Conservation (phyloP, 495 filamentous ascomycete genomes). For the Aspergillus homomorphus region DNA sequence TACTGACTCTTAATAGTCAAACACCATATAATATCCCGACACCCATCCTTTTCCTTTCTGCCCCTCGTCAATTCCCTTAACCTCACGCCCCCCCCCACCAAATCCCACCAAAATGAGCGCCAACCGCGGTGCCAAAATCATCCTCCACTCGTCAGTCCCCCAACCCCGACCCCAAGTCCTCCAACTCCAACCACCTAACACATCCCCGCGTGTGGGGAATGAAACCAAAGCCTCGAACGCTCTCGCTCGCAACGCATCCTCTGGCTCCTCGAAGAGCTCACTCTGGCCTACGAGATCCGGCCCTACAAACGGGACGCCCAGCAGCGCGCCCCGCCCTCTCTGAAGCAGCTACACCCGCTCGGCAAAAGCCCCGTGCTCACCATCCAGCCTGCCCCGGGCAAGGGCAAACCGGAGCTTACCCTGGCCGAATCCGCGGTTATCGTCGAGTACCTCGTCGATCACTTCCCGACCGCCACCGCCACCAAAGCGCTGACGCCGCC, state of each 20-base stretch:
- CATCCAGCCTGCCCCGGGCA: constrained; percentile 34
- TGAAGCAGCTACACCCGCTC: constrained; percentile 74
- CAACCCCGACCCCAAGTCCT: neutral
- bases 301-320: constrained; percentile 61
- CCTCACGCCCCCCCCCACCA: neutral
- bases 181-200: neutral
- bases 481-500: constrained; percentile 54
- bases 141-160: neutral
- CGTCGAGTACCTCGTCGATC: neutral
- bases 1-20: too few relatives aligned
- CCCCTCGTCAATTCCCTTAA: neutral
- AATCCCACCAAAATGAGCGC: neutral
- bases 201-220: neutral
- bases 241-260: constrained; percentile 73
- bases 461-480: neutral
- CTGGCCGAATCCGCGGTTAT: neutral
- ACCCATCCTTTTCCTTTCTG: neutral
- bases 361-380: constrained; percentile 75
- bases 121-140: constrained; percentile 3
- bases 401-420: constrained; percentile 14
- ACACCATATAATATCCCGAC: too few relatives aligned
- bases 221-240: constrained; percentile 28
- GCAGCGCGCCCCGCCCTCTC: constrained; percentile 60
- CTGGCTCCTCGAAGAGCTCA: constrained; percentile 82
- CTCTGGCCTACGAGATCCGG: constrained; percentile 68